These are phyloP conservation scores for Fonsecaea multimorphosa DNA, from an alignment of 2,329 filamentous ascomycete species.

Conservation along the genomic window DNA sequence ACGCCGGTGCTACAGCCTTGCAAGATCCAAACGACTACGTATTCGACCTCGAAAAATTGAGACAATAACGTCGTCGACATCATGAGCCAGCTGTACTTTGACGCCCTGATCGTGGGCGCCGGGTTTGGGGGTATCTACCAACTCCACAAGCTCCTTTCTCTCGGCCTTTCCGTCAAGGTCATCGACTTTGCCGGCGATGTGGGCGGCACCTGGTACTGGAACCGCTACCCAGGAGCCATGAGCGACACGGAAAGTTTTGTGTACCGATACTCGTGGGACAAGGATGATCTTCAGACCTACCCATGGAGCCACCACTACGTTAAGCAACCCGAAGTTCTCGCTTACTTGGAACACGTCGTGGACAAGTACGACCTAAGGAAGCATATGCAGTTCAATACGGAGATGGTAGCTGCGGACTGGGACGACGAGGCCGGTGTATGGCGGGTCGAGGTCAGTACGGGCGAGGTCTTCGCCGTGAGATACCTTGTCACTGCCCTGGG, in stretches of 20 bases:
- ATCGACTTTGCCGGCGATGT: constrained; percentile 60
- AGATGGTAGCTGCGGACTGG: constrained; percentile 51
- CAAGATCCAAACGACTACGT: neutral
- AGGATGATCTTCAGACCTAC: constrained; percentile 31
- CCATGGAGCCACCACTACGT: constrained; percentile 35
- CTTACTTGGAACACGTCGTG: constrained; percentile 58
- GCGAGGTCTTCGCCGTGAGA: constrained; percentile 44
- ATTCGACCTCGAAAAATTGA: neutral
- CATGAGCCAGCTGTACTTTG: constrained; percentile 22
- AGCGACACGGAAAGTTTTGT: constrained; percentile 33
- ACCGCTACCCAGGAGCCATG: constrained; percentile 49
- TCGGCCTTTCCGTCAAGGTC: constrained; percentile 56
- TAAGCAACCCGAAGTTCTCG: constrained; percentile 47
- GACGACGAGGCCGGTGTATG: constrained; percentile 48
- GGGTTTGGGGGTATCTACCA: constrained; percentile 55
- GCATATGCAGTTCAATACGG: constrained; percentile 54
- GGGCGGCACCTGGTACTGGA: constrained; percentile 49
- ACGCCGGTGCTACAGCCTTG: neutral
- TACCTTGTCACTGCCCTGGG: constrained; percentile 51
- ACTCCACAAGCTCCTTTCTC: constrained; percentile 59
- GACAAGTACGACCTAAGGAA: constrained; percentile 53
- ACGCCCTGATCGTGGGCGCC: constrained; percentile 43
- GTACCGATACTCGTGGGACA: constrained; percentile 51
- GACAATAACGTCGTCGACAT: neutral
- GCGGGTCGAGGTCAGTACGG: constrained; percentile 52